Evolutionary conservation across 306 rosid genomes (phyloP).

Genomic region (Sechiopsis laciniata): DNA sequence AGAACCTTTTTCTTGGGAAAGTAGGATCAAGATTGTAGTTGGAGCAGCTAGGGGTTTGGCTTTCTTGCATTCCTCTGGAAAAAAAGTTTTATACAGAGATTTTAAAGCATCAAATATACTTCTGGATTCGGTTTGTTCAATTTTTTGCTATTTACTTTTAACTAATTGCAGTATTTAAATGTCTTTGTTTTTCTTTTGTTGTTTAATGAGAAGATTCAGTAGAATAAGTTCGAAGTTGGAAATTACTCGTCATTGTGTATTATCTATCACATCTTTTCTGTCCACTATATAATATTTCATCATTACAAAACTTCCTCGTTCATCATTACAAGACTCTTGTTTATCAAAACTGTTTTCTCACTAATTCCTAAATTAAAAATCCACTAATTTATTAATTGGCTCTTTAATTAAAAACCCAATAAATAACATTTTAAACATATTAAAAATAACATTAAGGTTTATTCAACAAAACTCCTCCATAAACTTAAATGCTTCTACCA

Average conservation of each 20-base stretch:
- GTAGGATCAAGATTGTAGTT: conserved; percentile 58
- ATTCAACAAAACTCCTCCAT: no score
- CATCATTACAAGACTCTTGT: background rate
- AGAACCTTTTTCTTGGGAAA: conserved; percentile 63
- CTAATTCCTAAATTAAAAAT: no score
- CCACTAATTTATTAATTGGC: no score
- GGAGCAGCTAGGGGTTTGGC: conserved; percentile 90
- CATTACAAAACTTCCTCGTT: background rate
- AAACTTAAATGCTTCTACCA: no score
- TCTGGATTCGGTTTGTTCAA: conserved; percentile 62
- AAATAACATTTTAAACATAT: no score
- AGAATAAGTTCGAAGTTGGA: background rate
- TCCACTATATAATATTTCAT: background rate
- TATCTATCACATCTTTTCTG: background rate
- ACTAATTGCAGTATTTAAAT: background rate
- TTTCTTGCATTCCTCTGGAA: conserved; percentile 65
- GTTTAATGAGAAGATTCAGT: conserved; percentile 2
- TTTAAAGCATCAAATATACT: conserved; percentile 88
- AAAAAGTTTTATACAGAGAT: conserved; percentile 75
- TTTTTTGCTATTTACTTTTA: background rate
- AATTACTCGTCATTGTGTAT: background rate
- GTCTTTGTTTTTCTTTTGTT: background rate
- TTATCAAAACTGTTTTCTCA: no score
- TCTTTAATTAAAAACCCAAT: no score
- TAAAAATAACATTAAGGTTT: no score